Percentiles rank a stretch among this genome's conserved stretches.
These are phyloP conservation scores for Rhizoclosmatium globosum DNA, from an alignment of 192 early-diverging fungal genomes.

Conservation along the genomic window DNA sequence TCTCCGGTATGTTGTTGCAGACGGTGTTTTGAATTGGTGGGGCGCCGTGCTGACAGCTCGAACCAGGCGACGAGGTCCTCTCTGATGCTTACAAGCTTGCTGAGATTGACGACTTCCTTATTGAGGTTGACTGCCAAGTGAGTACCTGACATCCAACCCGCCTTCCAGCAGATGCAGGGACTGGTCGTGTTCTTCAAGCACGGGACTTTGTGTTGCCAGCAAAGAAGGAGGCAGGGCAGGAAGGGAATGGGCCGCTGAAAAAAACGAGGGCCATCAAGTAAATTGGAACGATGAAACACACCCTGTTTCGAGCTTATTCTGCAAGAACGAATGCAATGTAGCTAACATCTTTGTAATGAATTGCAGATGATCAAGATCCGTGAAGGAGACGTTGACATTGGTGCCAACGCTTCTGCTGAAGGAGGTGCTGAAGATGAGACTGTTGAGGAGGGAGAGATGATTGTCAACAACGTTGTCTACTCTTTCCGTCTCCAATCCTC, in stretches of 20 bases:
- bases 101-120: constrained; percentile 68
- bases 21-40: neutral
- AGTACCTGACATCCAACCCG: neutral
- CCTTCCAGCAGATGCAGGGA: neutral
- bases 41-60: neutral
- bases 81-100: constrained; percentile 85
- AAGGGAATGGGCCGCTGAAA: neutral
- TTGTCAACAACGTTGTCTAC: constrained; percentile 89
- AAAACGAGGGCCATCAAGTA: neutral
- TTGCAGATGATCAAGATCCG: constrained; percentile 67
- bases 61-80: constrained; percentile 85
- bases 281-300: too few species aligned
- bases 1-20: constrained; percentile 44
- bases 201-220: neutral
- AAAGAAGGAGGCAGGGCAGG: neutral
- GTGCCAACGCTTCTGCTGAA: constrained; percentile 93
- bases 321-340: too few species aligned
- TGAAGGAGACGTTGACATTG: constrained; percentile 83
- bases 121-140: constrained; percentile 84
- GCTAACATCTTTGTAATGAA: too few species aligned
- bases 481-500: constrained; percentile 78
- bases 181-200: neutral
- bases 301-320: too few species aligned
- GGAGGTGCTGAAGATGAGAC: constrained; percentile 24
- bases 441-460: constrained; percentile 65